Base-by-base conservation (phyloP, 1,139 yeast genomes). In the Scheffersomyces cryptocercus region DNA sequence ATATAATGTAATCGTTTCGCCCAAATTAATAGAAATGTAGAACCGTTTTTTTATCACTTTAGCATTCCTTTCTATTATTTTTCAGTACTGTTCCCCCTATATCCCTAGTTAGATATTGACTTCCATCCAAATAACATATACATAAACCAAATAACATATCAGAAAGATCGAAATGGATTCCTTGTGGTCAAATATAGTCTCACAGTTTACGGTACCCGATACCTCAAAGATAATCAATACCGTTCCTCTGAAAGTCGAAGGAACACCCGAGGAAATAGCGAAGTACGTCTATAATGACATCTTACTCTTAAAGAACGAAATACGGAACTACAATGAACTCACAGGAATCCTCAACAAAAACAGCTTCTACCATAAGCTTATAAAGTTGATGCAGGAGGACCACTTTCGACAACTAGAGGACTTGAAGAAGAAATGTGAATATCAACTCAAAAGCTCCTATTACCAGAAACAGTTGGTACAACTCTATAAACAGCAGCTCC, bases 211-310 rank as follows among this genome's bases (percentile, higher is more conserved):
- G 8, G 26, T 20, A 20, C 26, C 26, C 9, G 26, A 20, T 6
- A 20, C 9, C 26, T 6, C 9, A 20, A 20, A 7, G 8, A 24
- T 13, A 5, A 5, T n/a, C 20, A n/a, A 13, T 2, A 6, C 24
- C 10, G 11, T 13, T 7, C 35, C 35, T 4, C 35, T 6, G 24
- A 15, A 31, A 31, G 51, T 53, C 11, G 40, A 34, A 16, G 65
- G 65, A 0, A 42, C 59, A 5, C 57, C 63, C 9, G 52, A 54
- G 28, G 55, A 43, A 13, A 47, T 61, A 29, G 56, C 56, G 9
- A 53, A 54, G 26, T 52, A 45, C 36, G 62, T 62, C 6, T 45
- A 53, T 33, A 51, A 54, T 31, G 67, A 61, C 37, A 58, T 61
- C 24, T 35, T 43, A 9, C 46, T 45, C 6, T 47, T 58, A 6